Evolutionary conservation across 768 basidiomycete genomes (phyloP), one percentile per base, ranked within the genome.

Genomic region (Kwoniella bestiolae): DNA sequence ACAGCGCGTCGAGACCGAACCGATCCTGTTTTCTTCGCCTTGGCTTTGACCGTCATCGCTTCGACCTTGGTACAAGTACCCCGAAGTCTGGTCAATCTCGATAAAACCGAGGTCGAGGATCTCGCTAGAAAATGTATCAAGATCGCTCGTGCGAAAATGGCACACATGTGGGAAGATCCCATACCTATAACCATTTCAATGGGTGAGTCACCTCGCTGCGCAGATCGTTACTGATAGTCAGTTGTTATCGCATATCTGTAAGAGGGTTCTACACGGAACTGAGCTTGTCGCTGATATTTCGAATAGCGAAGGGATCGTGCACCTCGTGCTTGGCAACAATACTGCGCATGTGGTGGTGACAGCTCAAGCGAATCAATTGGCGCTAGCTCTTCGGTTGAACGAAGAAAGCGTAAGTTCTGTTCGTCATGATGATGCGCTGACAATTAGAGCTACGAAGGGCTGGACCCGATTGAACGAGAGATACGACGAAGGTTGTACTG

Each of bases 21-120:
- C 3, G 76, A 78, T 55, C 72, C 76, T 8, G 44, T 72, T 23
- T 78, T 78, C 56, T 78, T 75, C 45, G 70, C 76, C 11, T 44
- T 78, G 23, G 35, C 62, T 2, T 45, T 78, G 44, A 92, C 90
- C 5, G 87, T 94, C 21, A 91, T 94, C 5, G 76, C 74, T 18
- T 90, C 90, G 9, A 94, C 93, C 0, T 84, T 95, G 12, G 92
- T 94, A 4, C 93, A 95, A 80, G 89, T 94, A 3, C 93, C 93
- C 16, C 84, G 91, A 60, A 91, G 89, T 3, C 93, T 92, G 79
- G 84, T 95, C 60, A 91, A 92, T 41, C 56, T 83, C 25, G 91
- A 92, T 70, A 87, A 91, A 38, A 83, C 87, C 6, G 87, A 90
- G 38, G 91, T 94, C 21, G 86, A 91, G 55, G 90, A 89, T 80